Conservation (phyloP, 2,329 filamentous ascomycete genomes). For the Microsporum audouinii region DNA sequence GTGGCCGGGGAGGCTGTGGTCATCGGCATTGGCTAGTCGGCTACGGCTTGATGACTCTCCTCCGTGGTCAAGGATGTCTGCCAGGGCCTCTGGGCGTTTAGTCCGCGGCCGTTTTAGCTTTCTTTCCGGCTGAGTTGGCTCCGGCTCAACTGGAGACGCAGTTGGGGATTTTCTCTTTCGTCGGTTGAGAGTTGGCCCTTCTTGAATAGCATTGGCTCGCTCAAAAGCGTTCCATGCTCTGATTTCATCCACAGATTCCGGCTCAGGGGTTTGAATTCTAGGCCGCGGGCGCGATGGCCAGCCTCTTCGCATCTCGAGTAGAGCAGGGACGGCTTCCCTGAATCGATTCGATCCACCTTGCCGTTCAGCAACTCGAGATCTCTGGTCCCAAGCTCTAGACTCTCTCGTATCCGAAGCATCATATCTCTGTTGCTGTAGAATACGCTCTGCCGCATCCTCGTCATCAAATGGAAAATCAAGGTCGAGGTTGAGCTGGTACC, state of each 20-base stretch:
- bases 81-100: constrained; percentile 49
- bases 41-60: constrained; percentile 30
- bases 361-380: constrained; percentile 68
- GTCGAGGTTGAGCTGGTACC: constrained; percentile 65
- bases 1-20: constrained; percentile 19
- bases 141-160: constrained; percentile 56
- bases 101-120: constrained; percentile 82
- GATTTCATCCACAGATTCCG: constrained; percentile 68
- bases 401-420: constrained; percentile 45
- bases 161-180: constrained; percentile 67
- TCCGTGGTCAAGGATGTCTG: constrained; percentile 24
- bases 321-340: constrained; percentile 52
- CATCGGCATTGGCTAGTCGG: constrained; percentile 22
- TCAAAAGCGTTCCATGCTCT: constrained; percentile 86
- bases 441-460: constrained; percentile 49
- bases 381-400: constrained; percentile 65
- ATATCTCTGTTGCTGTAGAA: constrained; percentile 40
- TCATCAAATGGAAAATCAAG: constrained; percentile 78
- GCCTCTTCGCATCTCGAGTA: constrained; percentile 42
- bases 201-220: constrained; percentile 61
- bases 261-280: constrained; percentile 40
- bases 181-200: constrained; percentile 31
- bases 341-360: constrained; percentile 67
- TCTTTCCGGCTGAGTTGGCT: constrained; percentile 59
- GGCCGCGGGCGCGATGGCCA: constrained; percentile 33